Base-by-base conservation (phyloP, 768 basidiomycete species). In the Tulasnella sp. region DNA sequence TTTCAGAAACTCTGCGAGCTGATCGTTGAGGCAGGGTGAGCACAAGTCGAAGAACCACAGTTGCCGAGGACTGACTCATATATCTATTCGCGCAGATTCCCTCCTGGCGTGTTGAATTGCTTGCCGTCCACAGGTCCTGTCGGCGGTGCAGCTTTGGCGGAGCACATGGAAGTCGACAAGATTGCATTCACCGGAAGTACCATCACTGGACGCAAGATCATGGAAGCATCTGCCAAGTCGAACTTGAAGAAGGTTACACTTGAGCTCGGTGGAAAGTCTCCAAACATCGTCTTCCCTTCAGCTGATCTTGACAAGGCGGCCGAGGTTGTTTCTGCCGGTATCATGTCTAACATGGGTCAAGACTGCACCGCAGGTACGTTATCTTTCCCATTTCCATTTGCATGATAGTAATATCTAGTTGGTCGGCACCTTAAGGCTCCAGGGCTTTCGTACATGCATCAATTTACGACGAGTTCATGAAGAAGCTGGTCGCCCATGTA, bases 181-280 rank as follows among this genome's bases (percentile, higher is more conserved):
- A 65, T 97, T 63, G 93, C 94, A 1, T 96, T 97, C 72, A 97
- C 95, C 8, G 95, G 95, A 48, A 91, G 88, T 34, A 94, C 92
- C 13, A 68, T 80, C 58, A 94, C 91, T 3, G 95, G 95, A 23
- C 80, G 92, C 23, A 88, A 85, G 68, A 83, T 98, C 68, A 85
- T 92, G 82, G 83, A 86, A 68, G 91, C 94, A 13, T 90, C 94
- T 1, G 90, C 94, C 7, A 84, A 85, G 70, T 88, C 86, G 66
- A 98, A 98, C 73, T 72, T 97, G 64, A 98, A 98, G 73, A 95
- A 95, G 78, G 79, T 96, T 43, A 92, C 92, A 21, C 78, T 98
- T 51, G 95, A 98, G 70, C 81, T 98, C 4, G 93, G 94, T 30
- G 94, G 94, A 45, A 96, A 97, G 74, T 89, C 86, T 24, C 88